These are phyloP conservation scores for Persicaria tinctoria DNA, from an alignment of 148 eudicot species.

Conservation along the genomic window DNA sequence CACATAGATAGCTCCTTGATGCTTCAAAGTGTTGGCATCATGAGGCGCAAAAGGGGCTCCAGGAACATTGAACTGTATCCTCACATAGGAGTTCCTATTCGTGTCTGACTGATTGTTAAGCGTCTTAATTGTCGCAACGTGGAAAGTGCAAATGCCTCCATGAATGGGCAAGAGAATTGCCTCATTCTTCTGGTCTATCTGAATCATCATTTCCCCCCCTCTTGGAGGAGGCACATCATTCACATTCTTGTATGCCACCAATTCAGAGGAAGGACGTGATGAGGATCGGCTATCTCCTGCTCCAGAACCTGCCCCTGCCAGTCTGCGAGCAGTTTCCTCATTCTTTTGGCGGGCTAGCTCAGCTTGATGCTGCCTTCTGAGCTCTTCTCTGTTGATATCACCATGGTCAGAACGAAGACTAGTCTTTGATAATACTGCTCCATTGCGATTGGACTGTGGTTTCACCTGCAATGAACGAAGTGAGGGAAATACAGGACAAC, in stretches of 20 bases:
- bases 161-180: constrained; percentile 76
- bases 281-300: constrained; percentile 42
- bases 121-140: constrained; percentile 79
- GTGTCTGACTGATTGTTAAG: constrained; percentile 91
- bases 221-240: constrained; percentile 77
- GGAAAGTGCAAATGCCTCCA: constrained; percentile 87
- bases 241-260: constrained; percentile 78
- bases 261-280: constrained; percentile 44
- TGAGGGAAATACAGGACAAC: not conserved
- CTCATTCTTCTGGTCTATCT: constrained; percentile 79
- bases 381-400: constrained; percentile 79
- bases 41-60: constrained; percentile 69
- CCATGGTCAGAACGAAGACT: constrained; percentile 82
- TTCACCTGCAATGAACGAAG: constrained; percentile 24
- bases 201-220: constrained; percentile 80
- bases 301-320: constrained; percentile 65
- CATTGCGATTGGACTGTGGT: constrained; percentile 26
- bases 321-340: constrained; percentile 90
- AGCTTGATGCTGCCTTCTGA: constrained; percentile 80
- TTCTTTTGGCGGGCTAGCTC: constrained; percentile 95
- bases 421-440: constrained; percentile 48
- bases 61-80: constrained; percentile 76
- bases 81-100: constrained; percentile 64
- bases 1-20: constrained; percentile 60
- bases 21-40: constrained; percentile 61